Evolutionary conservation across 2,329 filamentous ascomycete species (phyloP), one percentile per base, ranked within the genome.

Genomic region (Ascochyta fabae): DNA sequence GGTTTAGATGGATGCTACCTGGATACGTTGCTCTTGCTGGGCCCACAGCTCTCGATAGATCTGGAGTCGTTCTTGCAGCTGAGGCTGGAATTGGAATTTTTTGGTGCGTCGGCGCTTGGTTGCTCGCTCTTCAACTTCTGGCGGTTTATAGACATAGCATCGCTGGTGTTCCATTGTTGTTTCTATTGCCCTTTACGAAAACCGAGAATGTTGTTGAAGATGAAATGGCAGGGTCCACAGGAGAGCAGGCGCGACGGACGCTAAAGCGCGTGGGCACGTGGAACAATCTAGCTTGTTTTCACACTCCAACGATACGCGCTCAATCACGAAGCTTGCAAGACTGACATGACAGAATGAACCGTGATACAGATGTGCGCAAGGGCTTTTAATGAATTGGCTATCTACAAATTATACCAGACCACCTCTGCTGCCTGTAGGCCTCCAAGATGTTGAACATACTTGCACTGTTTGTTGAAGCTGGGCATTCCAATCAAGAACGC

Each of bases 41-140:
- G 78, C 75, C 91, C 91, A 95, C 45, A 85, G 79, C 48, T 81
- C 75, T 46, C 85, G 77, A 72, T 87, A 94, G 3, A 85, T 78
- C 41, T 80, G 75, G 68, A 86, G 80, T 22, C 91, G 82, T 47
- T 86, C 74, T 26, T 61, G 55, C 27, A 69, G 61, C 31, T 69
- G 62, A 19, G 59, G 46, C 48, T 70, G 63, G 7, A 61, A 62
- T 34, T 67, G 35, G 24, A 45, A 48, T 58, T 55, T 76, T 59
- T 70, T 70, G 10, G 71, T 70, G 7, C 74, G 71, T 45, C 77
- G 74, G 27, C 77, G 74, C 61, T 81, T 81, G 13, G 72, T 53
- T 4, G 79, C 73, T 26, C 75, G 66, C 26, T 70, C 68, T 31
- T 74, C 69, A 2, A 64, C 51, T 16, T 71, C 65, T 16, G 74